Percentiles rank a stretch among this genome's conserved stretches.
phyloP scores from a whole-genome alignment of 805 yeast species.

The Priceomyces medius region DNA sequence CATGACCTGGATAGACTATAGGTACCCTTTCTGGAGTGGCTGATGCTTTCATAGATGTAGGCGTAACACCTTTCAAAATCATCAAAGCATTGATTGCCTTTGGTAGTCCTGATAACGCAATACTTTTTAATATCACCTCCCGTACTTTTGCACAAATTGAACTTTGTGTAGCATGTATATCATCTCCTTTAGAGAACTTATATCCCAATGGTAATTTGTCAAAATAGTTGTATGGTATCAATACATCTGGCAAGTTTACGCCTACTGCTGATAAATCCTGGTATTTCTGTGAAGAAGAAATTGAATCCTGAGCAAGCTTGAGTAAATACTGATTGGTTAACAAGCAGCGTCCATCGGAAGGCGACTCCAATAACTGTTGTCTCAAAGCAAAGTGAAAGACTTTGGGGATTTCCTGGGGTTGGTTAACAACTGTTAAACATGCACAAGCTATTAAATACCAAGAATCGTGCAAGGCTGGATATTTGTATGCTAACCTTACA shows the following conservation, averaged over 20 bases:
- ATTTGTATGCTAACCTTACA: constrained; percentile 49
- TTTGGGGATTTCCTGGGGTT: constrained; percentile 76
- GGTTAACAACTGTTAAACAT: constrained; percentile 75
- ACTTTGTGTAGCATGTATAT: constrained; percentile 35
- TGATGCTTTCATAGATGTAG: constrained; percentile 36
- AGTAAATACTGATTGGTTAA: constrained; percentile 34
- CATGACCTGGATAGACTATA: constrained; percentile 31
- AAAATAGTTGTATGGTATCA: constrained; percentile 38
- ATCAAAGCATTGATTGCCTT: constrained; percentile 78
- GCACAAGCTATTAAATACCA: constrained; percentile 86
- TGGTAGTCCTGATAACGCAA: constrained; percentile 83
- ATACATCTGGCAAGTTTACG: constrained; percentile 40
- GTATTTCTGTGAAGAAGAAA: constrained; percentile 36
- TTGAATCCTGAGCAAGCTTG: constrained; percentile 40
- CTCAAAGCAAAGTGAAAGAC: constrained; percentile 67
- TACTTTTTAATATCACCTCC: constrained; percentile 75
- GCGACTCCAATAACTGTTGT: constrained; percentile 40
- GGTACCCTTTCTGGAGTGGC: constrained; percentile 27
- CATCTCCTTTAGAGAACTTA: constrained; percentile 33
- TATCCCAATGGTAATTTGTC: constrained; percentile 37
- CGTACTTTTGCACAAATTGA: constrained; percentile 55
- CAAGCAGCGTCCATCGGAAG: constrained; percentile 20
- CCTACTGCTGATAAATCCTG: constrained; percentile 42
- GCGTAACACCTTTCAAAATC: constrained; percentile 63
- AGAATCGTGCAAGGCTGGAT: constrained; percentile 51